Evolutionary conservation across 768 basidiomycete genomes (phyloP), one percentile per base, ranked within the genome.

Genomic region (Leccinellum albellum): DNA sequence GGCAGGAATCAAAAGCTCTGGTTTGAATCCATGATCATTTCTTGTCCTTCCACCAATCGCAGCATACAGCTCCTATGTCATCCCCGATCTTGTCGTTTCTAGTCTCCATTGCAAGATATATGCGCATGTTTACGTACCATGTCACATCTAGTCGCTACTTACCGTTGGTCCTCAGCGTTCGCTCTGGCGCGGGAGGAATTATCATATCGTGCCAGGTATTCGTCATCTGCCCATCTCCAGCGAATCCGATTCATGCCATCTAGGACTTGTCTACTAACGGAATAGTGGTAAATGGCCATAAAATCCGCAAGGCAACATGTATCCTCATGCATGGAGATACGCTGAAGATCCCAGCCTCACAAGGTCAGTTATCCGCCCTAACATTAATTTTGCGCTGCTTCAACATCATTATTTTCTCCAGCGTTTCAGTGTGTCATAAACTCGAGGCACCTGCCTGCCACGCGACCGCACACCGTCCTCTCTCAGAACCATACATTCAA

Each of bases 201-300:
- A 85, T 91, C 61, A 78, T 92, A 51, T 91, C 91, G 5, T 91
- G 90, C 64, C 86, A 91, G 74, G 89, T 89, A 66, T 23, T 14
- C 21, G 10, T 54, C 26, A 4, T 21, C 33, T 53, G 21, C 65
- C 29, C 51, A 42, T 24, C 21, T 26, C n/a, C 17, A 15, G 9
- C 52, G 10, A 49, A 28, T 53, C 29, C n/a, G 29, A 42, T 47
- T 24, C 54, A 61, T 29, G 33, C 29, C 17, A 17, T 53, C 40
- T 35, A 91, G 89, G 91, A 92, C 68, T 35, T 84, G 24, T 93
- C 91, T 1, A 83, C 86, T 20, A 92, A 93, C 58, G 91, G 91
- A 1, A 73, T 91, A 35, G 69, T 79, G 29, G 75, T 91, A 48
- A 93, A 93, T 62, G 85, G 81, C 0, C 81, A 88, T 63, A 78